These are phyloP conservation scores for Chaetomium sp. DNA, from an alignment of 2,329 filamentous ascomycete genomes.

Conservation along the genomic window DNA sequence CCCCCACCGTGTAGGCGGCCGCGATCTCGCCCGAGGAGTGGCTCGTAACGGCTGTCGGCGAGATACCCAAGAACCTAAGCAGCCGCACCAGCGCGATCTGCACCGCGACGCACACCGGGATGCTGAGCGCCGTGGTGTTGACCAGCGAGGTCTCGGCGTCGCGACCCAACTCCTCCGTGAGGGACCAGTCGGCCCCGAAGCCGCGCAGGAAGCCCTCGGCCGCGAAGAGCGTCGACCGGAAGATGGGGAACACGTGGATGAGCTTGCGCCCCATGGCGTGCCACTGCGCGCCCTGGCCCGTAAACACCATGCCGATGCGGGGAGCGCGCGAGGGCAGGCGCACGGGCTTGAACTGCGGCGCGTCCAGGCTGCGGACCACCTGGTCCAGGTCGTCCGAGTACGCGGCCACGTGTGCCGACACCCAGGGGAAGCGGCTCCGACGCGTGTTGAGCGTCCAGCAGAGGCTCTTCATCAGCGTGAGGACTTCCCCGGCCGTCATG, in stretches of 20 bases:
- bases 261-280: conserved; percentile 18
- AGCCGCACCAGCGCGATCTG: conserved; percentile 43
- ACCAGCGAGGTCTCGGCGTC: conserved; percentile 27
- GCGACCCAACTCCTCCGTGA: conserved; percentile 4
- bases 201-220: not conserved
- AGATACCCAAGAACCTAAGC: conserved; percentile 36
- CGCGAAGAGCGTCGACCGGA: not conserved
- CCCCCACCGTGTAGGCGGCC: conserved; percentile 38
- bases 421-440: not conserved
- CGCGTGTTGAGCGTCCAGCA: too few relatives aligned
- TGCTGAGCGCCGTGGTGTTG: conserved; percentile 37
- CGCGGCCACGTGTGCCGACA: not conserved
- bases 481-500: too few relatives aligned
- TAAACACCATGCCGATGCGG: conserved; percentile 33
- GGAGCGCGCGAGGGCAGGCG: not conserved
- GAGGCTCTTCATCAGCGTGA: too few relatives aligned
- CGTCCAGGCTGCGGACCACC: not conserved
- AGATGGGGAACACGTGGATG: not conserved
- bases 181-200: not conserved
- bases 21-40: conserved; percentile 46
- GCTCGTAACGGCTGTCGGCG: conserved; percentile 38
- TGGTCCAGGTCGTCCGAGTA: not conserved
- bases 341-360: not conserved
- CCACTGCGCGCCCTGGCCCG: conserved; percentile 37
- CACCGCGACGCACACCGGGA: conserved; percentile 40